These are phyloP conservation scores for Heliosperma pusillum DNA, from an alignment of 148 eudicot genomes.

Conservation along the genomic window DNA sequence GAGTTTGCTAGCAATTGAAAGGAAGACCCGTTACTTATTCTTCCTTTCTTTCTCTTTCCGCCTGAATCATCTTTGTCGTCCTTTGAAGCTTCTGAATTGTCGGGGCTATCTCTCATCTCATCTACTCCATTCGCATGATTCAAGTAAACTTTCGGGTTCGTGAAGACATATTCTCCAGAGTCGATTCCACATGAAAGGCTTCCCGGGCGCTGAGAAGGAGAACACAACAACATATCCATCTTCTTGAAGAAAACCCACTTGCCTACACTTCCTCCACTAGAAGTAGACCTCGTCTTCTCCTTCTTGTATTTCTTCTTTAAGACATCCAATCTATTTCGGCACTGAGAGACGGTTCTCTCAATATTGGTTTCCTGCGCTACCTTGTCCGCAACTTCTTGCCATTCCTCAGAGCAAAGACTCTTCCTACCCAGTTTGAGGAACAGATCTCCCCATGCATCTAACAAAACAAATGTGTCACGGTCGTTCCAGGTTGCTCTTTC, in stretches of 20 bases:
- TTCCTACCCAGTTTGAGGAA: constrained; percentile 61
- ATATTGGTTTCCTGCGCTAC: constrained; percentile 54
- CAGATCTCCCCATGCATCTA: constrained; percentile 79
- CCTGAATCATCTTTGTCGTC: constrained; percentile 42
- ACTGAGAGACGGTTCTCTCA: constrained; percentile 59
- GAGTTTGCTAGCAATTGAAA: constrained; percentile 68
- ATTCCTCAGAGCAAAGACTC: constrained; percentile 65
- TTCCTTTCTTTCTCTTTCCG: constrained; percentile 29
- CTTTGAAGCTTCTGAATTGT: constrained; percentile 37
- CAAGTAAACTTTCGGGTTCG: constrained; percentile 43
- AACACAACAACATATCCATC: constrained; percentile 57
- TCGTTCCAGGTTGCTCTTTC: constrained; percentile 66
- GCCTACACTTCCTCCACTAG: constrained; percentile 24
- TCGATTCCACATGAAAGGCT: constrained; percentile 63
- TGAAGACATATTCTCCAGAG: constrained; percentile 52
- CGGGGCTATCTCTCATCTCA: constrained; percentile 62
- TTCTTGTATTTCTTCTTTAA: constrained; percentile 81
- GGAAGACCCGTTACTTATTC: constrained; percentile 27
- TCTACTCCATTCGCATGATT: constrained; percentile 56
- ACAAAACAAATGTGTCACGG: constrained; percentile 54
- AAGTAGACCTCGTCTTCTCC: constrained; percentile 40
- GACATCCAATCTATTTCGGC: constrained; percentile 68
- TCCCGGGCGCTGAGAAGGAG: constrained; percentile 39
- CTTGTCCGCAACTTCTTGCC: constrained; percentile 75
- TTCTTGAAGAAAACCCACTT: constrained; percentile 69